Conservation (phyloP, 2,329 filamentous ascomycete genomes). For the Aspergillus unguis region DNA sequence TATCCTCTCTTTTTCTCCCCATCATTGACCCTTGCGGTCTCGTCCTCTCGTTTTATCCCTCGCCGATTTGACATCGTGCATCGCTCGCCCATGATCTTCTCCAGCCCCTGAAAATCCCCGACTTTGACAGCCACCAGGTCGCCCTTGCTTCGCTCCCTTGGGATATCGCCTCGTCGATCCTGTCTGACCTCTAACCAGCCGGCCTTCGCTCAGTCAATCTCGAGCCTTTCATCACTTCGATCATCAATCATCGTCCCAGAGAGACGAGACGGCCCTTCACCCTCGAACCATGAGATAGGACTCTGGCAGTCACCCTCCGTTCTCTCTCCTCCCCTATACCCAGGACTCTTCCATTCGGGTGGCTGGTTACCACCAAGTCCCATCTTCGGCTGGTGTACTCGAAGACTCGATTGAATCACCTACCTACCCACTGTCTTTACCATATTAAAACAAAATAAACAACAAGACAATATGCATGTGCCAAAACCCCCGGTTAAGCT, state of each 20-base stretch:
- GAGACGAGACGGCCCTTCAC: conserved; percentile 2
- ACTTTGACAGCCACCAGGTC: conserved; percentile 18
- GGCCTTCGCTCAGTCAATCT: conserved; percentile 7
- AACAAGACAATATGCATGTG: conserved; percentile 58
- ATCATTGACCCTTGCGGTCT: conserved; percentile 6
- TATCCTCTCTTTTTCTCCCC: background rate
- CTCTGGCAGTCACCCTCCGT: conserved; percentile 34
- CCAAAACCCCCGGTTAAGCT: conserved; percentile 68
- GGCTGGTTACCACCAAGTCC: conserved; percentile 26
- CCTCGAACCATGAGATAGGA: conserved; percentile 33
- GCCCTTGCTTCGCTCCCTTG: conserved; percentile 12
- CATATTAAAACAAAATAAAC: too few relatives aligned
- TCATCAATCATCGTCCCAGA: conserved; percentile 5
- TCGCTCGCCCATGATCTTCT: conserved; percentile 9
- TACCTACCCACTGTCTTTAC: background rate
- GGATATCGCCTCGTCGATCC: conserved; percentile 5
- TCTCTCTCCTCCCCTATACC: conserved; percentile 20
- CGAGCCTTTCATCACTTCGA: background rate
- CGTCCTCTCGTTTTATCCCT: conserved; percentile 10
- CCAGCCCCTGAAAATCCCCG: conserved; percentile 14
- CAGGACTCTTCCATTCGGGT: conserved; percentile 15
- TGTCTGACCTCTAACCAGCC: background rate
- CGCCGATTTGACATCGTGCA: conserved; percentile 26
- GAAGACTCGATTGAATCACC: conserved; percentile 16
- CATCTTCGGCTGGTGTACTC: conserved; percentile 31